These are phyloP conservation scores for Drechslerella dactyloides DNA, from an alignment of 2,329 filamentous ascomycete genomes.

Conservation along the genomic window DNA sequence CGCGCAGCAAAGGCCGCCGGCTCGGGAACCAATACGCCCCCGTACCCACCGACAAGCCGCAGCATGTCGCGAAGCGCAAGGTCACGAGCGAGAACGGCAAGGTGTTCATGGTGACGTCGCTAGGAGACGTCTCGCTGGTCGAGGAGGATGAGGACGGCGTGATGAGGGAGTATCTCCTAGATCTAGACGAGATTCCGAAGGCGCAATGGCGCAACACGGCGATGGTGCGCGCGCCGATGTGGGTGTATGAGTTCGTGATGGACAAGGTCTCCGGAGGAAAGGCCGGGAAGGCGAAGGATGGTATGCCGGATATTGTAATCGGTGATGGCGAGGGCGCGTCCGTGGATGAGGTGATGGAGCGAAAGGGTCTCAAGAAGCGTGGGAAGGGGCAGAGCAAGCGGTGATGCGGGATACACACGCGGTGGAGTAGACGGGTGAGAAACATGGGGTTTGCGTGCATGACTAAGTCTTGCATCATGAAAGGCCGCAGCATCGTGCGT, in stretches of 20 bases:
- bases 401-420: not conserved
- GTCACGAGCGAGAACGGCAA: conserved; percentile 96
- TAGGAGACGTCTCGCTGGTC: conserved; percentile 93
- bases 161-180: conserved; percentile 80
- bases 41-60: conserved; percentile 65
- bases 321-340: conserved; percentile 61
- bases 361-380: conserved; percentile 49
- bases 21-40: conserved; percentile 64
- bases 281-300: conserved; percentile 58
- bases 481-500: too few species aligned
- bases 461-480: too few species aligned
- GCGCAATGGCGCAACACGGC: conserved; percentile 84
- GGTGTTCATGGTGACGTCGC: conserved; percentile 86
- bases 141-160: conserved; percentile 87
- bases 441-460: not conserved
- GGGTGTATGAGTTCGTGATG: conserved; percentile 68
- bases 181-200: conserved; percentile 79
- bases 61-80: conserved; percentile 75
- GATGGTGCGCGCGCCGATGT: conserved; percentile 77
- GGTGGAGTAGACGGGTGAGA: not conserved
- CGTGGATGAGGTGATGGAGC: conserved; percentile 57
- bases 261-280: conserved; percentile 60
- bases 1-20: conserved; percentile 58
- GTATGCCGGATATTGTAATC: conserved; percentile 53
- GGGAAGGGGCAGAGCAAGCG: conserved; percentile 25